These are phyloP conservation scores for Craspedostauros australis DNA, from an alignment of 108 stramenopile genomes.

Conservation along the genomic window DNA sequence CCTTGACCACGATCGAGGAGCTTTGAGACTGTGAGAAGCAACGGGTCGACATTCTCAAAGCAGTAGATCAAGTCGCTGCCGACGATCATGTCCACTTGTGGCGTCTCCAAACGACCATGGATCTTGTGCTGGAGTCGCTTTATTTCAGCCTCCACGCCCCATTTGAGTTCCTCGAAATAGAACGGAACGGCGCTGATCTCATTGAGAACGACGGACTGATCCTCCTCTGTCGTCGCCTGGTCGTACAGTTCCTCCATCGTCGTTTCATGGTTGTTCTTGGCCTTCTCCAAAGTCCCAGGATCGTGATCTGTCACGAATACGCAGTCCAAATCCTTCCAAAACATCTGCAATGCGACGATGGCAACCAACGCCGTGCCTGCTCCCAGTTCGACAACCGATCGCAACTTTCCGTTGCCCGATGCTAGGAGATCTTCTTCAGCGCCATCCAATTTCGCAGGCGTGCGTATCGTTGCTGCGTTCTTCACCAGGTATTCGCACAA, in stretches of 20 bases:
- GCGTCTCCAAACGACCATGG: too few relatives aligned
- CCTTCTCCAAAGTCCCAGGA: constrained; percentile 13
- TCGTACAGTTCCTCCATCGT: constrained; percentile 12
- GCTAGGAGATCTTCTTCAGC: too few relatives aligned
- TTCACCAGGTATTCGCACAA: not conserved
- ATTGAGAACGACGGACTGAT: not conserved
- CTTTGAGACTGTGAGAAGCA: too few relatives aligned
- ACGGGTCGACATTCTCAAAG: too few relatives aligned
- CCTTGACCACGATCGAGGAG: too few relatives aligned
- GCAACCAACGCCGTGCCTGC: constrained; percentile 19
- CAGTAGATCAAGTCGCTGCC: too few relatives aligned
- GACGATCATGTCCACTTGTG: too few relatives aligned
- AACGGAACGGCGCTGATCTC: constrained; percentile 1
- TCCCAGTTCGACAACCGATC: constrained; percentile 23
- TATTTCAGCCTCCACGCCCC: too few relatives aligned
- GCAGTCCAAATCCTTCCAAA: constrained; percentile 1
- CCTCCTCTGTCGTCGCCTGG: constrained; percentile 2
- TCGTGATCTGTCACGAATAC: constrained; percentile 26
- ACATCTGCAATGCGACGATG: constrained; percentile 16
- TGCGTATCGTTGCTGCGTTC: not conserved
- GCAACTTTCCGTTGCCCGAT: not conserved
- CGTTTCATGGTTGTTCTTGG: constrained; percentile 17
- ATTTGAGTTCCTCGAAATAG: constrained; percentile 2
- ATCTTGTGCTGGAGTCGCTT: too few relatives aligned
- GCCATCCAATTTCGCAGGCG: too few relatives aligned